Base-by-base conservation (phyloP, 768 basidiomycete species). In the Thelephora aurantiotincta region DNA sequence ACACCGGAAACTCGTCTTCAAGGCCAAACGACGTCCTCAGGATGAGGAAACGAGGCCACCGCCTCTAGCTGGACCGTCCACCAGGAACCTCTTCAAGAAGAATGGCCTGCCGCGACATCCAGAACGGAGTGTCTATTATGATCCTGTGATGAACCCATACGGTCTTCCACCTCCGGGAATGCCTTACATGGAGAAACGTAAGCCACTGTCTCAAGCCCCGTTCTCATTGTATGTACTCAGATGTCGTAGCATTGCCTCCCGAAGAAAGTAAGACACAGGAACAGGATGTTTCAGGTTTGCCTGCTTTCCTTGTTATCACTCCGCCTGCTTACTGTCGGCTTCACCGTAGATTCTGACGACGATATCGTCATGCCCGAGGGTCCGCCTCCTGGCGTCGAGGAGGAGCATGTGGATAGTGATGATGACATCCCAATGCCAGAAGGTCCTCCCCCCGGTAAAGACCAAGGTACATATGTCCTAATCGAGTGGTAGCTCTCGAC, bases 131-230 rank as follows among this genome's bases (percentile, higher is more conserved):
- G 69, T 93, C 33, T 97, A 94, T 62, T 97, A 91, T 65, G 86
- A 98, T 56, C 75, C 86, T 23, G 75, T 91, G 36, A 81, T 93
- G 77, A 98, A 98, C 60, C 90, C 91, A 19, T 92, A 72, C 58
- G 93, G 92, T 23, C 86, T 91, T 14, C 80, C 93, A 16, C 93
- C 93, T 36, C 94, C 93, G 11, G 94, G 94, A 6, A 89, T 96
- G 91, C 90, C 88, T n/a, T 97, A 96, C 63, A 67, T 76, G 49
- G 89, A 97, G 60, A 65, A 82, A 66, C 75, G 92, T 93, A 55
- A 65, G 84, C 69, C 4, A 33, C 11, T 48, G 6, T 18, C 22
- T 7, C 19, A 51, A 16, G 19, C 49, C 23, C 51, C 38, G 11
- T 44, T 23, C 34, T 6, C 12, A 3, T 35, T 11, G 9, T 12